Evolutionary conservation across 176 grass and related monocot genomes (phyloP).

Genomic region (Zea mays): DNA sequence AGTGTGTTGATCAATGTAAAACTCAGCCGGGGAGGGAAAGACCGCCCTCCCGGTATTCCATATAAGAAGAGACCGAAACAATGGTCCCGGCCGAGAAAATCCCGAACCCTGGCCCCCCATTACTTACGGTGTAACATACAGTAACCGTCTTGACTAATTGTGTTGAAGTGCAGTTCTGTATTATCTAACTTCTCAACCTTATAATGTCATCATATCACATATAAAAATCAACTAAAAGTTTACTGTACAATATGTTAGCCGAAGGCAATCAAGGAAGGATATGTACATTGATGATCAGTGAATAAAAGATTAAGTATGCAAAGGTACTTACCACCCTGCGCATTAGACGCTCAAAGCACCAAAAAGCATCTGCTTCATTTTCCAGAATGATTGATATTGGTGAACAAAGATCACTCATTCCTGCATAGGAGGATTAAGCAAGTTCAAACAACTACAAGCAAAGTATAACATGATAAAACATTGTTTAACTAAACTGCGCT

Average conservation of each 20-base stretch:
- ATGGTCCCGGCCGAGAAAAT: no score
- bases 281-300: not conserved
- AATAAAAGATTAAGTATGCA: slow-evolving; percentile 17
- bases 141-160: not conserved
- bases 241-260: slow-evolving; percentile 10
- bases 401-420: slow-evolving; percentile 99
- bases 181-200: not conserved
- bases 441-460: slow-evolving; percentile 22
- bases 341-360: slow-evolving; percentile 99
- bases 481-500: not conserved
- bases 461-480: not conserved
- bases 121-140: no score
- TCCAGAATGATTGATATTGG: slow-evolving; percentile 88
- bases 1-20: not conserved
- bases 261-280: slow-evolving; percentile 9
- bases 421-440: slow-evolving; percentile 47
- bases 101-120: no score
- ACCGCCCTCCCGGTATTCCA: no score
- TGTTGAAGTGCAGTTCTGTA: slow-evolving; percentile 4
- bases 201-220: not conserved
- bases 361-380: slow-evolving; percentile 98
- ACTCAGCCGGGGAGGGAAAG: no score
- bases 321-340: slow-evolving; percentile 72
- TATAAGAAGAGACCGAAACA: no score
- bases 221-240: slow-evolving; percentile 1